Base-by-base conservation (phyloP, 176 grass and related monocot species). In the Olyra latifolia region DNA sequence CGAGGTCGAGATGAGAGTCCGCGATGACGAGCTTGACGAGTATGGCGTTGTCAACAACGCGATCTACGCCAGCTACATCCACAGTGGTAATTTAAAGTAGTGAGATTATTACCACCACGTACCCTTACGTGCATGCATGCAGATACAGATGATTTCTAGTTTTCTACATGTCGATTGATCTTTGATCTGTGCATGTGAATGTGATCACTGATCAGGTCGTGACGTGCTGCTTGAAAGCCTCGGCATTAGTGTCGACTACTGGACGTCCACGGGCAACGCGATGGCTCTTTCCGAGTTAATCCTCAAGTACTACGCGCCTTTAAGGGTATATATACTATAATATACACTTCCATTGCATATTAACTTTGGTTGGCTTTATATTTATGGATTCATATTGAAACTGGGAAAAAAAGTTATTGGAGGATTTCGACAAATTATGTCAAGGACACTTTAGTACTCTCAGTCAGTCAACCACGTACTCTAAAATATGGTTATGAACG, bases 1-100 rank as follows among this genome's bases (percentile, higher is more conserved):
- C 16, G 82, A 94, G 75, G 76, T 94, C 4, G 79, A 88, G 69
- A 79, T 94, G 16, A 54, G 45, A 40, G 92, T 94, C 16, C 76
- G 75, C 40, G 92, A 94, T 69, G 90, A 94, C 35, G 92, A 94
- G 32, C 83, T 91, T 46, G 92, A 94, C 53, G 88, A 94, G 76
- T 94, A 81, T 68, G 88, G 92, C 68, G 92, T 94, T 66, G 92
- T 94, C 20, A 94, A 94, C 62, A 94, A 94, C 71, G 88, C 92
- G 13, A 73, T 94, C 23, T 91, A 94, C 76, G 88, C 88, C 16
- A 94, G 79, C 65, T 94, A 94, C 82, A 86, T 86, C 74, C 92
- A 94, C 15, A 79, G 30, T 25, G 62, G 77, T 79, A 45, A 24
- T 10, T 40, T 45, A 45, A 35, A 35, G 4, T 35, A 35, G 3